phyloP scores from a whole-genome alignment of 2,329 filamentous ascomycete species.

The Penicillium sp. region DNA sequence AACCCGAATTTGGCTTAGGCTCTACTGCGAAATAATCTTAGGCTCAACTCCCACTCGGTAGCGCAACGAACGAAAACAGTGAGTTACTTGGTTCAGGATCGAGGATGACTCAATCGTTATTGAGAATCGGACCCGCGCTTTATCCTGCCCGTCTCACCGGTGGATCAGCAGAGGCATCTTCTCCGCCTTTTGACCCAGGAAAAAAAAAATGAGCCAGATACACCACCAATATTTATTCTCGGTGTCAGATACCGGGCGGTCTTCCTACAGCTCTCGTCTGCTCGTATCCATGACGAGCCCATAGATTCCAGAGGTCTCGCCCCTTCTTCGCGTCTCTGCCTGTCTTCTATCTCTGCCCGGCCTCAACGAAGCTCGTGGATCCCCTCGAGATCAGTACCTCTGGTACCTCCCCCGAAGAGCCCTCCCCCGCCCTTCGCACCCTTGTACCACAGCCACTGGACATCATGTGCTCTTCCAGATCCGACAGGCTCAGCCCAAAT shows the following conservation, averaged over 20 bases:
- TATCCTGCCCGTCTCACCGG: conserved; percentile 12
- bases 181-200: conserved; percentile 8
- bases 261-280: background rate
- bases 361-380: background rate
- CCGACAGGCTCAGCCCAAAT: conserved; percentile 20
- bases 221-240: background rate
- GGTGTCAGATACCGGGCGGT: background rate
- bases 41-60: too few species aligned
- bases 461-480: conserved; percentile 29
- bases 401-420: background rate
- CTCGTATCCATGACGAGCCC: background rate
- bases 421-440: background rate
- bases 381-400: background rate
- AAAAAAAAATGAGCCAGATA: conserved; percentile 10
- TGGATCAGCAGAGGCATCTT: conserved; percentile 13
- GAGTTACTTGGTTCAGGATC: too few species aligned
- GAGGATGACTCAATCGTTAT: too few species aligned
- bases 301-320: background rate
- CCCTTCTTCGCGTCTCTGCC: background rate
- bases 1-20: too few species aligned
- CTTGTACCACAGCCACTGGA: background rate
- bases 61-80: too few species aligned
- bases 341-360: background rate
- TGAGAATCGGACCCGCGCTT: background rate
- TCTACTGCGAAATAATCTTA: too few species aligned